These are phyloP conservation scores for Thraustotheca clavata DNA, from an alignment of 352 stramenopile species.

Conservation along the genomic window DNA sequence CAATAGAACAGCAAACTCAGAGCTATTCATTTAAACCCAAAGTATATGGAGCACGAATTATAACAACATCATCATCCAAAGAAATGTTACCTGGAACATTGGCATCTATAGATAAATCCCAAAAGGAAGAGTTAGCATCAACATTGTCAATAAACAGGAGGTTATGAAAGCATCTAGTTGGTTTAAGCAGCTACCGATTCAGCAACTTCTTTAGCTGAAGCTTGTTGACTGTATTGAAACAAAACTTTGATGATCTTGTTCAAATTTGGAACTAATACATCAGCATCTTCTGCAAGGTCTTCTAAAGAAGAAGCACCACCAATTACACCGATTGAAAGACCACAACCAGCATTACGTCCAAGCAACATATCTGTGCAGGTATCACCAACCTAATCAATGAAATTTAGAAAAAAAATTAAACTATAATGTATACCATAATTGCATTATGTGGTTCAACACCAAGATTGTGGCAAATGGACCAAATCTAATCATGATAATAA, in stretches of 20 bases:
- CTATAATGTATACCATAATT: conserved; percentile 50
- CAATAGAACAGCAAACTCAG: background rate
- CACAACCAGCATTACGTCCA: conserved; percentile 65
- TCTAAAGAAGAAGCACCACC: conserved; percentile 72
- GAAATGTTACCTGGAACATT: background rate
- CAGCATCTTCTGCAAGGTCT: conserved; percentile 69
- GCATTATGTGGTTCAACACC: conserved; percentile 73
- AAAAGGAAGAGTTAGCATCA: no score
- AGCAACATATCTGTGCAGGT: conserved; percentile 80
- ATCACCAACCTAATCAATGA: conserved; percentile 38
- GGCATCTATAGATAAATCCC: background rate
- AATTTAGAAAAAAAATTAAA: background rate
- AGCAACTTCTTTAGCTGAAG: no score
- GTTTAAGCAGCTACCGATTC: no score
- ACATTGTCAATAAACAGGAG: no score
- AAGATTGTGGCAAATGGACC: conserved; percentile 70
- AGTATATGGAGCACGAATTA: background rate
- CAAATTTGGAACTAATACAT: conserved; percentile 75
- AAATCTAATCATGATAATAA: no score
- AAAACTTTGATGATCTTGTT: conserved; percentile 70
- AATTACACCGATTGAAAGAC: conserved; percentile 67
- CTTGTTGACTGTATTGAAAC: conserved; percentile 77
- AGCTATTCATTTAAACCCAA: background rate
- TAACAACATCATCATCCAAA: background rate
- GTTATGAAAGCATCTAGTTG: no score